Base-by-base conservation (phyloP, 1,284 basidiomycete species). In the Malassezia yamatoensis region DNA sequence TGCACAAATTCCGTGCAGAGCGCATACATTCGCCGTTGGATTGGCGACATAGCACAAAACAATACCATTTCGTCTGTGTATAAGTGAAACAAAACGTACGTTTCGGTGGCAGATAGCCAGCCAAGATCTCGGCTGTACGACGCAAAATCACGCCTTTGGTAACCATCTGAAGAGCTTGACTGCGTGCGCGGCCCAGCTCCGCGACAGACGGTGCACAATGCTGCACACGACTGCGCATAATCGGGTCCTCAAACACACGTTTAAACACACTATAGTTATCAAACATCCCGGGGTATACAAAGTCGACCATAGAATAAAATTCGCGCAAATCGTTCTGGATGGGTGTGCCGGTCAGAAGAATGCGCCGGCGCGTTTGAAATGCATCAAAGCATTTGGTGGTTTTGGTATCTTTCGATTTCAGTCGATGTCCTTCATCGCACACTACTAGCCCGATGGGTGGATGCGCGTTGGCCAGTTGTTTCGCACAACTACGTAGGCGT, bases 221-320 rank as follows among this genome's bases (percentile, higher is more conserved):
- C 1, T 87, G 87, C 15, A 84, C 81, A 40, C 93, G 83, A 65
- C 89, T 87, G 67, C 85, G 87, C 51, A 94, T 76, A 67, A 98
- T 98, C 0, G 90, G 89, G 24, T 77, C 81, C 74, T 96, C 93
- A 67, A 90, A 98, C 5, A 88, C 81, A 29, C 54, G 62, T 58
- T 77, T 72, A 61, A 76, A 76, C 41, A 48, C 56, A 6, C 53
- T 49, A 46, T 61, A 62, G 20, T 49, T 46, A 32, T 65, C 88
- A 34, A 96, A 80, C 15, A 94, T 75, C 18, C 86, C 87, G 16
- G 90, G 91, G 73, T 91, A 93, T 70, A 89, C 89, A 73, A 96
- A 98, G 62, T 96, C 85, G 42, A 87, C 83, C 93, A 96, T 98
- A 7, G 90, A 82, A 76, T 91, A 91, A 69, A 94, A 94, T 75